Evolutionary conservation across 805 yeast genomes (phyloP).

Genomic region (Candida vartiovaarae): DNA sequence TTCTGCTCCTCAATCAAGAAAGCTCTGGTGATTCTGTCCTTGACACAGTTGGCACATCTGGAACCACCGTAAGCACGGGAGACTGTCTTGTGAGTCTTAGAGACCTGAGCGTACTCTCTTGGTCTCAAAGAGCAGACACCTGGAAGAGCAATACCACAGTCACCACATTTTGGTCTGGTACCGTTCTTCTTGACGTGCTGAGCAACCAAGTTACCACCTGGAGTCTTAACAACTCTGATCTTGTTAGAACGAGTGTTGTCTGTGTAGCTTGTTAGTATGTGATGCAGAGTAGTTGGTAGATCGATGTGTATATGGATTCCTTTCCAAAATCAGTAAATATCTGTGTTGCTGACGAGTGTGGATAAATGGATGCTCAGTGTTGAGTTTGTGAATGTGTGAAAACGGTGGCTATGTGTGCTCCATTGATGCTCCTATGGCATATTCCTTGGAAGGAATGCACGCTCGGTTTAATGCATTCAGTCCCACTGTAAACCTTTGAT

Average conservation of each 20-base stretch:
- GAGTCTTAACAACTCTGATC: slow-evolving; percentile 99
- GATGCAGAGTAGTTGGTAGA: too few relatives aligned
- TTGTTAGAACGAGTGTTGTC: slow-evolving; percentile 99
- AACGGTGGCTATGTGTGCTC: too few relatives aligned
- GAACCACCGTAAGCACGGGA: slow-evolving; percentile 99
- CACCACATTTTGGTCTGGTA: slow-evolving; percentile 79
- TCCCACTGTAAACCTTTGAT: too few relatives aligned
- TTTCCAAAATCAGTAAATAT: too few relatives aligned
- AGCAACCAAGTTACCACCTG: slow-evolving; percentile 98
- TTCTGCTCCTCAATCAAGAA: slow-evolving; percentile 99
- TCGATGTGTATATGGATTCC: too few relatives aligned
- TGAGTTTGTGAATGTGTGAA: too few relatives aligned
- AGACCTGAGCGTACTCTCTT: slow-evolving; percentile 91
- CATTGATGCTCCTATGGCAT: too few relatives aligned
- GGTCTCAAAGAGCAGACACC: slow-evolving; percentile 96
- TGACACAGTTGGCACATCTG: slow-evolving; percentile 97
- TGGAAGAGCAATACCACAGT: slow-evolving; percentile 70
- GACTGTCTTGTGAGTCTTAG: slow-evolving; percentile 96
- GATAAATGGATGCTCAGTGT: too few relatives aligned
- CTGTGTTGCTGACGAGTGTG: too few relatives aligned
- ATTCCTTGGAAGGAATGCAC: too few relatives aligned
- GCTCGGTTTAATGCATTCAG: too few relatives aligned
- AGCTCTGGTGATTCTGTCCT: slow-evolving; percentile 99
- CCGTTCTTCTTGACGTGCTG: slow-evolving; percentile 92
- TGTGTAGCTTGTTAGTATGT: slow-evolving; percentile 19